Evolutionary conservation across 192 early-diverging fungal genomes (phyloP), one percentile per base, ranked within the genome.

Genomic region (Umbelopsis sp.): DNA sequence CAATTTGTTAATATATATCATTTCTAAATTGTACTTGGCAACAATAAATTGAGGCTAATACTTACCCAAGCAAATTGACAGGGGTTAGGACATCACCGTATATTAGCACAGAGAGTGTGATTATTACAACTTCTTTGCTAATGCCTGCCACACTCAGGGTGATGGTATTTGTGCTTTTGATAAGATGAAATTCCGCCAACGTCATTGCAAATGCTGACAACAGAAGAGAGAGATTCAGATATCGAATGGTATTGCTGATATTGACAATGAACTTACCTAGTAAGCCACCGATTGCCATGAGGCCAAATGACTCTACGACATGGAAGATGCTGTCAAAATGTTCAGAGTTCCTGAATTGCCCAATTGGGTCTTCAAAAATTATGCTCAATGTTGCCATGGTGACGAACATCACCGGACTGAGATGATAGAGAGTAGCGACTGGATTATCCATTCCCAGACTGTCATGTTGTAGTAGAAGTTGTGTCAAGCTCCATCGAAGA

Each of bases 121-220:
- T 89, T 17, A 93, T 88, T 3, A 95, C 75, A 74, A 96, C 87
- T 75, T 96, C 94, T 80, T 90, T 90, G 65, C 86, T 86, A 21
- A 90, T 93, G 9, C 94, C 94, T 3, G 90, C 90, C 1, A 94
- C 88, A n/a, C 91, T 92, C 34, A 96, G 82, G 0, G 94, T 93
- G 6, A 96, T 88, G 0, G 92, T 92, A 5, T 84, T 90, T 10
- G 92, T 94, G 32, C 74, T 83, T 50, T 92, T 87, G 71, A 96
- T 94, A 32, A 94, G 71, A 56, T 88, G 82, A 65, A 91, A 93
- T 77, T 96, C 94, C 5, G 87, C 80, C 5, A 93, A 77, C 1
- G 92, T 89, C 92, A 94, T 93, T 36, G 85, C 80, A 81, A 94
- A 94, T 14, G 94, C 94, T 74, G 69, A 41, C 4, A 32, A 22